phyloP scores from a whole-genome alignment of 1,139 yeast genomes.

The Debaryomyces psychrophilus region DNA sequence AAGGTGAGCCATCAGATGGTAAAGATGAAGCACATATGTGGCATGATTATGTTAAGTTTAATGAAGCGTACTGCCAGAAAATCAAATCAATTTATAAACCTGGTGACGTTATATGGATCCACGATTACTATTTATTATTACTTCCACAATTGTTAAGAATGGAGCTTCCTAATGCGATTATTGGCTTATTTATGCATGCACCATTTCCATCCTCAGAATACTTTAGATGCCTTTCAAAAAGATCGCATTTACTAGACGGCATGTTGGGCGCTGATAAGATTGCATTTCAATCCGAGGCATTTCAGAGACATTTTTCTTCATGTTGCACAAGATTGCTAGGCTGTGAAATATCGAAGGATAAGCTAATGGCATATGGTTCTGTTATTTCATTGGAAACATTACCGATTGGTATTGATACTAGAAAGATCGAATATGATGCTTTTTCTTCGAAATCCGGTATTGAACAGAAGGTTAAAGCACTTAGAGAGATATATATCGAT shows the following conservation, averaged over 20 bases:
- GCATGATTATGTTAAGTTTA: constrained; percentile 88
- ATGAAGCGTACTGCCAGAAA: constrained; percentile 85
- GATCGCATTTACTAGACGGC: constrained; percentile 83
- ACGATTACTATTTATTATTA: constrained; percentile 84
- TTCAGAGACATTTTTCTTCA: constrained; percentile 87
- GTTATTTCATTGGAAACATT: constrained; percentile 71
- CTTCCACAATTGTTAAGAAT: constrained; percentile 85
- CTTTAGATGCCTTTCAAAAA: constrained; percentile 82
- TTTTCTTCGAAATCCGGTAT: constrained; percentile 34
- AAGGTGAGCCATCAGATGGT: constrained; percentile 67
- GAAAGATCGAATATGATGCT: constrained; percentile 62
- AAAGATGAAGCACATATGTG: constrained; percentile 77
- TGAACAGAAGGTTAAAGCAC: constrained; percentile 46
- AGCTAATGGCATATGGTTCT: constrained; percentile 76
- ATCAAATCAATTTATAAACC: constrained; percentile 74
- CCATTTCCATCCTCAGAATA: constrained; percentile 98
- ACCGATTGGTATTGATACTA: constrained; percentile 86
- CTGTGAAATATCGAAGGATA: constrained; percentile 58
- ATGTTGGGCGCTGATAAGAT: constrained; percentile 86
- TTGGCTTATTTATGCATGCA: constrained; percentile 83
- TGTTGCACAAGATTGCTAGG: constrained; percentile 86
- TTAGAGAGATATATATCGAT: constrained; percentile 69
- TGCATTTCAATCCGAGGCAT: constrained; percentile 83
- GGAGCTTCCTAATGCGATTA: constrained; percentile 77
- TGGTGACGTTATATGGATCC: constrained; percentile 95